phyloP scores from a whole-genome alignment of 108 stramenopile species.

The Schizochytrium sp. region DNA sequence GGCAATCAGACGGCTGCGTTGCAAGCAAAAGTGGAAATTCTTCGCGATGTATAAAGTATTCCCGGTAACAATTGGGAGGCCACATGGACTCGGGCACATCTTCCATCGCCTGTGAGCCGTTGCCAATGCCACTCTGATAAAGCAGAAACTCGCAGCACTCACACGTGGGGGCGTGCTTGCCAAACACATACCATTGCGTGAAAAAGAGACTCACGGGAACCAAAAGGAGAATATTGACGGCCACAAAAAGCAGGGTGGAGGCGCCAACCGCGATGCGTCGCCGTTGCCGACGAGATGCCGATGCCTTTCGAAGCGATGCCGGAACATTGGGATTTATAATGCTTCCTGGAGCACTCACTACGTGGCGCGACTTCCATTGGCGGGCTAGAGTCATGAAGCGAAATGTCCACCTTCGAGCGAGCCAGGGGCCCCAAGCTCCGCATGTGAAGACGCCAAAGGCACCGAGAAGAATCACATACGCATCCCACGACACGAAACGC shows the following conservation, averaged over 20 bases:
- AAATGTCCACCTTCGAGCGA: neutral
- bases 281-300: neutral
- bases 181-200: neutral
- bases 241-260: neutral
- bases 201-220: neutral
- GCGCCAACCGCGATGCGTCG: neutral
- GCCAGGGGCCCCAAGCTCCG: neutral
- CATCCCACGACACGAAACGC: neutral
- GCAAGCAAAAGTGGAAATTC: neutral
- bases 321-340: neutral
- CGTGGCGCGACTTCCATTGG: neutral
- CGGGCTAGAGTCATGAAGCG: neutral
- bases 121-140: neutral
- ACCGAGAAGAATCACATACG: neutral
- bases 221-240: neutral
- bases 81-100: neutral
- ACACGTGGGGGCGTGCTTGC: neutral
- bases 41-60: neutral
- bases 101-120: neutral
- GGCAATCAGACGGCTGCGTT: neutral
- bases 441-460: neutral
- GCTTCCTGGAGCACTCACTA: neutral
- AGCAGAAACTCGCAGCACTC: slow-evolving; percentile 9
- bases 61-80: neutral
- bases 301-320: no score